Base-by-base conservation (phyloP, 495 filamentous ascomycete genomes). In the Aspergillus campestris region DNA sequence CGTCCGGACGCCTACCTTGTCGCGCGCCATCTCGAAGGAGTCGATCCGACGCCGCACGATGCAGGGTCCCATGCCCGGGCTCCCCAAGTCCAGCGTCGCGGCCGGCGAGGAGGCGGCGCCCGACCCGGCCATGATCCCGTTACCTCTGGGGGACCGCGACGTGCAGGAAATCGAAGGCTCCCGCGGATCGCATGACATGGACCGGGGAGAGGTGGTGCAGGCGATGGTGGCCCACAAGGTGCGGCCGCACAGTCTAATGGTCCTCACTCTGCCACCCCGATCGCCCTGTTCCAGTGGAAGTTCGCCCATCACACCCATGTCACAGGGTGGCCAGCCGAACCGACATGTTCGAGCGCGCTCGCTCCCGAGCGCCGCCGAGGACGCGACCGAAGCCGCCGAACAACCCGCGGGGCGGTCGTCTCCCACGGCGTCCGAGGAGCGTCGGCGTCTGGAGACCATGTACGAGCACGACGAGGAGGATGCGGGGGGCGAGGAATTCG, bases 151-250 rank as follows among this genome's bases (percentile, higher is more conserved):
- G n/a, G 73, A 79, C 11, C 74, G 84, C 38, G 87, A 90, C 59
- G 62, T 88, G 0, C 72, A 79, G 36, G 84, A 90, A 56, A 89
- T 89, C 34, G 81, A 87, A 49, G 72, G 84, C 36, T 81, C 83
- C 6, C 80, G 81, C 4, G 72, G 84, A 32, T 71, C 69, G 7
- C 59, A 62, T 11, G 72, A 82, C 41, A 70, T 72, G 40, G 82
- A 86, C 14, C 75, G 78, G 9, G 78, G 81, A 8, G 55, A 58
- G 8, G 36, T 46, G 38, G 67, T 72, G 13, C 73, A 74, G 31
- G 73, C 73, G 6, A 71, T 72, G 49, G 53, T 65, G 38, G 62
- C 61, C 49, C 64, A 70, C 48, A 73, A 70, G 57, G 65, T 70
- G 39, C 76, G 83, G 11, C 83, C 82, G 12, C 81, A 77, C 43